These are phyloP conservation scores for Claviceps pazoutovae DNA, from an alignment of 2,329 filamentous ascomycete species.

Conservation along the genomic window DNA sequence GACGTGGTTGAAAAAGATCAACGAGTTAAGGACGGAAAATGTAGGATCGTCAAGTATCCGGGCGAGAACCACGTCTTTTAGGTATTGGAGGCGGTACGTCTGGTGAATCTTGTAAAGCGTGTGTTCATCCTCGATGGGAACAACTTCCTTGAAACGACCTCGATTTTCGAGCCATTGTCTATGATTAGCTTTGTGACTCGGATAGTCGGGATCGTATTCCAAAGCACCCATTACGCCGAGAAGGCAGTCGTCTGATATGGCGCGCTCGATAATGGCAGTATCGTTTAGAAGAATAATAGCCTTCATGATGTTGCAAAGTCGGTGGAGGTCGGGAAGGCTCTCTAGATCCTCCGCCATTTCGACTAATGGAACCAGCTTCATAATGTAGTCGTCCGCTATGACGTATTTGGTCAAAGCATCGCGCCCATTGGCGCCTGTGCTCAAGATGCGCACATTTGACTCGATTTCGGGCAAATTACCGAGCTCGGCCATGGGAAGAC, in stretches of 20 bases:
- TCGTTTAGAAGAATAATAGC: conserved; percentile 89
- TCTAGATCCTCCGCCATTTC: conserved; percentile 84
- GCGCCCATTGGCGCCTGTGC: conserved; percentile 57
- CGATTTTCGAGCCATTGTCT: conserved; percentile 81
- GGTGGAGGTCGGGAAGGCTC: conserved; percentile 72
- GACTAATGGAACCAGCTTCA: conserved; percentile 74
- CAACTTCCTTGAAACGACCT: conserved; percentile 90
- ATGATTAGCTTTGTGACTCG: conserved; percentile 93
- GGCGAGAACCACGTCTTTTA: conserved; percentile 96
- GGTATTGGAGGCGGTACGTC: conserved; percentile 88
- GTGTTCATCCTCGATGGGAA: conserved; percentile 69
- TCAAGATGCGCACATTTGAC: conserved; percentile 66
- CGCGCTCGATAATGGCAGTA: conserved; percentile 83
- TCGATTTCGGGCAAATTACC: conserved; percentile 76
- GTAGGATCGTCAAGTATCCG: conserved; percentile 95
- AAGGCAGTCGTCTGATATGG: conserved; percentile 79
- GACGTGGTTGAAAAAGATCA: conserved; percentile 98
- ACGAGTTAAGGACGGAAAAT: conserved; percentile 90
- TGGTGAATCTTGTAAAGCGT: conserved; percentile 88
- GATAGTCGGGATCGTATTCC: conserved; percentile 97
- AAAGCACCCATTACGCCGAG: conserved; percentile 87
- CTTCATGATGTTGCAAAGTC: conserved; percentile 97
- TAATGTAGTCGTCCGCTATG: conserved; percentile 72
- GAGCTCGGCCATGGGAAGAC: conserved; percentile 68
- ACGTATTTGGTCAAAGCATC: conserved; percentile 82